Base-by-base conservation (phyloP, 208 protist species). In the Trypanosoma boissoni region DNA sequence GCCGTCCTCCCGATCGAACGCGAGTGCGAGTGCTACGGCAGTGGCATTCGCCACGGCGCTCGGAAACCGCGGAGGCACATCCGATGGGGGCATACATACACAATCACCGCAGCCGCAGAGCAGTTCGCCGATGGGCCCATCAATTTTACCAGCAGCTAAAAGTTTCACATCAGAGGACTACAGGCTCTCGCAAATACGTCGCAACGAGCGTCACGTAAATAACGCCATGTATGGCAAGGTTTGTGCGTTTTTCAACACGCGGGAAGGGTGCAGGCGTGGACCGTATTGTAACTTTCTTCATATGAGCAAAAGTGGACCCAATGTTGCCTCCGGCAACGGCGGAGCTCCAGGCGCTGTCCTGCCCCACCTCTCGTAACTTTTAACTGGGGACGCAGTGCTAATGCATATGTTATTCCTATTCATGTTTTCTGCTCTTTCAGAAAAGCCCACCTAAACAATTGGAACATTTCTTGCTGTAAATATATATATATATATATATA, bases 191-290 rank as follows among this genome's bases (percentile, higher is more conserved):
- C 85, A 92, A 63, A 75, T 92, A 43, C 70, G 78, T 12, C 72
- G 77, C 18, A 89, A 89, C 60, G 79, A 78, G 20, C 76, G 75
- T 44, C 82, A 89, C 55, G 74, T 85, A 20, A 76, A 84, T 58
- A 86, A 75, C 50, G 69, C 57, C 14, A 43, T 76, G 46, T 85
- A 70, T 32, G 42, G 48, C 26, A 64, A 56, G 27, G 59, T 80
- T 10, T 93, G 86, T 32, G 64, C 70, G 42, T 90, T 82, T 55
- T 93, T 78, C 58, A 71, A 73, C 53, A 85, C 75, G 9, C 52
- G 72, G 2, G 87, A 88, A 44, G 78, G 78, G 23, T 94, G 87
- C 57, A 55, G 72, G 16, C 76, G 80, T 27, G 87, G 87, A 0
- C 67, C 61, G 29, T 43, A 76, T 20, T 94, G 87, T 55, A 59